A percentile compares a stretch with the other conserved stretches of the same genome.
These are phyloP conservation scores for Dothiorella sarmentorum DNA, from an alignment of 2,329 filamentous ascomycete genomes.

Conservation along the genomic window DNA sequence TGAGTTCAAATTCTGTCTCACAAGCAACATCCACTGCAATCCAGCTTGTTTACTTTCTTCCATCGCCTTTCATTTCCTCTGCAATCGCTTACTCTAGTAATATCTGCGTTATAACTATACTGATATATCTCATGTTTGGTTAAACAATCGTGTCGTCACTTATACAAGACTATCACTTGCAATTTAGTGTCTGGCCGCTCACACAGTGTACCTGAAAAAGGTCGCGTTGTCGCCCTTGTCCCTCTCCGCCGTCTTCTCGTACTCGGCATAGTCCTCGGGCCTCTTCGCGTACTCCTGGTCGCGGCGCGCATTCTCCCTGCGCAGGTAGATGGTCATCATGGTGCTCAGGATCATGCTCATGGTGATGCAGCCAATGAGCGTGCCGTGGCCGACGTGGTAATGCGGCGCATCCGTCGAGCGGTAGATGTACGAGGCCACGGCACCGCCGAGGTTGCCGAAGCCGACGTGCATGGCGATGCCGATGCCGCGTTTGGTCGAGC, in stretches of 20 bases:
- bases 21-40: too few relatives aligned
- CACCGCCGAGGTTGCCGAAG: constrained; percentile 40
- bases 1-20: too few relatives aligned
- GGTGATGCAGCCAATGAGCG: constrained; percentile 42
- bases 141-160: not conserved
- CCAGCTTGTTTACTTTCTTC: too few relatives aligned
- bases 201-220: constrained; percentile 39
- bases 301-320: constrained; percentile 55
- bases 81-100: not conserved
- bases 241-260: constrained; percentile 52
- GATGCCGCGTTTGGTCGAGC: constrained; percentile 53
- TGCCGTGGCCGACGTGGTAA: constrained; percentile 46
- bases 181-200: not conserved
- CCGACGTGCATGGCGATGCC: constrained; percentile 57
- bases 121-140: not conserved
- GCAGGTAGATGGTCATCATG: constrained; percentile 57
- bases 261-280: constrained; percentile 48
- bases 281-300: constrained; percentile 48
- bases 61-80: too few relatives aligned
- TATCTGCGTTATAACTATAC: not conserved
- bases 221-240: constrained; percentile 56
- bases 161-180: not conserved
- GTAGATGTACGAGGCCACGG: constrained; percentile 49
- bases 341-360: constrained; percentile 51
- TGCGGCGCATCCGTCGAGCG: constrained; percentile 41